These are phyloP conservation scores for Coix lacrymajobi DNA, from an alignment of 176 grass and related monocot species.

Conservation along the genomic window DNA sequence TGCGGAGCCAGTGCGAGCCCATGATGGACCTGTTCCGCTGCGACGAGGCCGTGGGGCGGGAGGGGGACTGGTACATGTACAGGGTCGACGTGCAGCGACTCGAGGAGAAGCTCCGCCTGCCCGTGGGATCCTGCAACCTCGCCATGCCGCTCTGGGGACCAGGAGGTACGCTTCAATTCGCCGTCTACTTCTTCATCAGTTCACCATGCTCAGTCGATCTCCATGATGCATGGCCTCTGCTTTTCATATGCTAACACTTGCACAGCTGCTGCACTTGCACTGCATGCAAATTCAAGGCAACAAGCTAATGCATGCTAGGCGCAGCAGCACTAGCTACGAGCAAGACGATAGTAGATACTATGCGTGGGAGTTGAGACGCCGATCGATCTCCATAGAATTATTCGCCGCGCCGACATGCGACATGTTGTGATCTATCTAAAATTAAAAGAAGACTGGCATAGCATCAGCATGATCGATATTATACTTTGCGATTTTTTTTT, in stretches of 20 bases:
- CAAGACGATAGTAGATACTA: background rate
- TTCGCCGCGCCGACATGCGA: background rate
- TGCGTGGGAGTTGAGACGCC: background rate
- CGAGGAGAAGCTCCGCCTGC: constrained; percentile 74
- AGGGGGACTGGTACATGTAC: constrained; percentile 79
- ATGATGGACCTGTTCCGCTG: constrained; percentile 97
- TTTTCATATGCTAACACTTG: background rate
- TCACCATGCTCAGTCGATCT: background rate
- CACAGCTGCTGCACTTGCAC: no score
- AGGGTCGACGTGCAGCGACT: constrained; percentile 38
- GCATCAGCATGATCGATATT: background rate
- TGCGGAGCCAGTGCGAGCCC: constrained; percentile 64
- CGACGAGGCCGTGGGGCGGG: constrained; percentile 53
- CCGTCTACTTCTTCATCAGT: no score
- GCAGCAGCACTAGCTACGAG: background rate
- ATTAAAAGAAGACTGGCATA: background rate
- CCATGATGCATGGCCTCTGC: background rate
- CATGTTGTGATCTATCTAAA: background rate
- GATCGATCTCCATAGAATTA: background rate
- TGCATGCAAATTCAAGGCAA: background rate
- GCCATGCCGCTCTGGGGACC: constrained; percentile 55
- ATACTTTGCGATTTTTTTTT: background rate
- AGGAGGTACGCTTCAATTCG: constrained; percentile 34
- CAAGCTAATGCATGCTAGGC: background rate
- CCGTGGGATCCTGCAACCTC: constrained; percentile 66